Conservation (phyloP, 176 grass and related monocot species). For the Alopecurus myosuroides region DNA sequence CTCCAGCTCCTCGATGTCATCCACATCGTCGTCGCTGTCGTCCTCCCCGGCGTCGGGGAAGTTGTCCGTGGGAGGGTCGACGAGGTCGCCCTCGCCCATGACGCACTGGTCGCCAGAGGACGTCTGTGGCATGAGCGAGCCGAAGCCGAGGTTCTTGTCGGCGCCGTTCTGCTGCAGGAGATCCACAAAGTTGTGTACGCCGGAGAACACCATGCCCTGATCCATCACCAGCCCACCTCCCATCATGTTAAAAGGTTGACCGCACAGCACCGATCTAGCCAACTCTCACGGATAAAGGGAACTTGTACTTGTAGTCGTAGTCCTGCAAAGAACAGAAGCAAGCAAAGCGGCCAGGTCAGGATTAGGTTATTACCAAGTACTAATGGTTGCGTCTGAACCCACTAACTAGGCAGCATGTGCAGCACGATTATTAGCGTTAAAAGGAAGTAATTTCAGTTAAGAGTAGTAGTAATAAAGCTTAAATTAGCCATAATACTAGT, state of each 20-base stretch:
- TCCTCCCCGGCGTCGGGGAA: slow-evolving; percentile 63
- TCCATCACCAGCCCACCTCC: slow-evolving; percentile 57
- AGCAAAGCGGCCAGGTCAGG: background rate
- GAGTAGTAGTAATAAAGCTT: background rate
- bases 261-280: background rate
- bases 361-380: background rate
- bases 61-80: slow-evolving; percentile 56
- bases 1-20: slow-evolving; percentile 92
- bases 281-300: background rate
- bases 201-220: slow-evolving; percentile 52
- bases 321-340: slow-evolving; percentile 39
- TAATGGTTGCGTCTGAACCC: background rate
- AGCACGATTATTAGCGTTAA: slow-evolving; percentile 34
- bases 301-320: slow-evolving; percentile 1
- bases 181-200: slow-evolving; percentile 65
- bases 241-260: slow-evolving; percentile 22
- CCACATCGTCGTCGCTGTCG: slow-evolving; percentile 73
- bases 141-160: slow-evolving; percentile 50
- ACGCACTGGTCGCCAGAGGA: slow-evolving; percentile 55
- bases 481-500: background rate
- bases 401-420: slow-evolving; percentile 32
- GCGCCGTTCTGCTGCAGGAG: slow-evolving; percentile 46
- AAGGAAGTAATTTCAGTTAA: slow-evolving; percentile 10
- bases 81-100: slow-evolving; percentile 64
- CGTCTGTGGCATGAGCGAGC: slow-evolving; percentile 34